Conservation (phyloP, 257 asterid genomes). For the Fraxinus americana region DNA sequence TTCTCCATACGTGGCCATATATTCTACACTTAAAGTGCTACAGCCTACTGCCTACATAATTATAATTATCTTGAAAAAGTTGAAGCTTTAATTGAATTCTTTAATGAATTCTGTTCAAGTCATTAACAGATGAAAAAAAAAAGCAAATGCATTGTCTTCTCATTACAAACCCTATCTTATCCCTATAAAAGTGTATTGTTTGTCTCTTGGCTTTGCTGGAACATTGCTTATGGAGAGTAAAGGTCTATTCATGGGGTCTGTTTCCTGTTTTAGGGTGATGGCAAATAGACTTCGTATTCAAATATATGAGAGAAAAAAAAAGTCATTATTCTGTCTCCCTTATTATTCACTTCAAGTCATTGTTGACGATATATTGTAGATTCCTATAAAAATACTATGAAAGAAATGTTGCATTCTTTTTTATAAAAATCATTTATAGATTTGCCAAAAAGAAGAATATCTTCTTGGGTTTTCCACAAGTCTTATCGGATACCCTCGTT, state of each 20-base stretch:
- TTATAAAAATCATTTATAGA: no score
- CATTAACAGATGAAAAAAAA: conserved; percentile 5
- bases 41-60: no score
- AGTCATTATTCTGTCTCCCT: no score
- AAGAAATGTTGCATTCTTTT: no score
- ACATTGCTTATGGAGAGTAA: conserved; percentile 11
- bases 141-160: not conserved
- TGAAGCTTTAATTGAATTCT: not conserved
- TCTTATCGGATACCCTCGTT: no score
- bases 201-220: conserved; percentile 21
- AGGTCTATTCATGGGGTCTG: not conserved
- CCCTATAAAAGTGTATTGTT: conserved; percentile 9
- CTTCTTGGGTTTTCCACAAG: no score
- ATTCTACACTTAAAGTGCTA: not conserved
- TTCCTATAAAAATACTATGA: no score
- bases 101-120: conserved; percentile 2
- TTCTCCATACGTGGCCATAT: not conserved
- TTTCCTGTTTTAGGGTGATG: not conserved
- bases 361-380: no score
- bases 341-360: no score
- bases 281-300: no score
- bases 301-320: no score
- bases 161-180: conserved; percentile 8
- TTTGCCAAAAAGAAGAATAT: no score
- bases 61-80: not conserved